Evolutionary conservation across 164 flowering plant genomes (phyloP).

Genomic region (Umbellularia californica): DNA sequence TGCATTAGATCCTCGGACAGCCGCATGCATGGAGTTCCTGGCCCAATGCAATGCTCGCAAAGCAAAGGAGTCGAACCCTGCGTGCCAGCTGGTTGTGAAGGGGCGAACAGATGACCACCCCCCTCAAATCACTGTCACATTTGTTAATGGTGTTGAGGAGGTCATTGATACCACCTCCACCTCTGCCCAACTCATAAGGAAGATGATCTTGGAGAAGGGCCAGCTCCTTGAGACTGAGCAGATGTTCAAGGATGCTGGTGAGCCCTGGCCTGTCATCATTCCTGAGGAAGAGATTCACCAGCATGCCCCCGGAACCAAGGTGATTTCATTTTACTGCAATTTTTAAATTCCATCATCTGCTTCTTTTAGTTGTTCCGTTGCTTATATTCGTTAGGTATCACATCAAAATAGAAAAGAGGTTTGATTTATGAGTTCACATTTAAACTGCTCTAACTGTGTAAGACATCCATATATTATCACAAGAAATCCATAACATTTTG

Average conservation of each 20-base stretch:
- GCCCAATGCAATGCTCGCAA: conserved; percentile 90
- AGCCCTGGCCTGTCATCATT: conserved; percentile 84
- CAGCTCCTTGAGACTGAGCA: conserved; percentile 81
- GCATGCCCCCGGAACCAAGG: conserved; percentile 67
- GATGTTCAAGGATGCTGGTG: conserved; percentile 87
- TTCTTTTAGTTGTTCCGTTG: too few species aligned
- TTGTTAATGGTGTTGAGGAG: conserved; percentile 83
- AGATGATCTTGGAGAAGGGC: conserved; percentile 76
- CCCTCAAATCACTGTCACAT: conserved; percentile 83
- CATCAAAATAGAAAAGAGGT: too few species aligned
- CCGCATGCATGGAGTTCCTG: conserved; percentile 87
- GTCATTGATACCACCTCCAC: conserved; percentile 69
- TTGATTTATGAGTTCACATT: too few species aligned
- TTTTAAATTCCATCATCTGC: too few species aligned
- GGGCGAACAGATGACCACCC: conserved; percentile 86
- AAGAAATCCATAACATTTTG: too few species aligned
- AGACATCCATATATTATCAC: too few species aligned
- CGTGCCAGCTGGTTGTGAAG: conserved; percentile 71
- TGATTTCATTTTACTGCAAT: conserved; percentile 9
- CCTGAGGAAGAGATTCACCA: conserved; percentile 71
- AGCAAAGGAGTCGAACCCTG: conserved; percentile 89
- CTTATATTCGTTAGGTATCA: too few species aligned
- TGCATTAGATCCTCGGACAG: conserved; percentile 69
- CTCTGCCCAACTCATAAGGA: conserved; percentile 62
- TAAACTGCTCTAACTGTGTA: too few species aligned